Evolutionary conservation across 83 land plant species (phyloP).

Genomic region (Picea abies): DNA sequence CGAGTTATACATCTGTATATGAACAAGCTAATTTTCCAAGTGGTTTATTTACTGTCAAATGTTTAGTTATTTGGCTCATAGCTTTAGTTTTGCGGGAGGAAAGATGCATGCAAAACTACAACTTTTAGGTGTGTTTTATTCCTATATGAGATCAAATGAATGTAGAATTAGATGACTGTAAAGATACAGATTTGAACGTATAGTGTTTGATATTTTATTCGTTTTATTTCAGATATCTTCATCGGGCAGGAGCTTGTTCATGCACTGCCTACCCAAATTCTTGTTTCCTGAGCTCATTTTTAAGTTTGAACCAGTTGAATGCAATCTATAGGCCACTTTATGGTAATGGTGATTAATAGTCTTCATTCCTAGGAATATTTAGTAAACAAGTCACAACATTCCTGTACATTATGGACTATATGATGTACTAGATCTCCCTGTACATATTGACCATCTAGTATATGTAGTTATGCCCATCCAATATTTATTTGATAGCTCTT

Average conservation of each 20-base stretch:
- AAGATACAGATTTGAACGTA: neutral
- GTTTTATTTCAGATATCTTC: constrained; percentile 12
- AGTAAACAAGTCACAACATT: no score
- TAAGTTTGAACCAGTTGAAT: no score
- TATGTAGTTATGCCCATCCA: no score
- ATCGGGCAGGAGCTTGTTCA: neutral
- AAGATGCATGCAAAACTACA: neutral
- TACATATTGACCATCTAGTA: no score
- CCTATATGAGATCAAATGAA: neutral
- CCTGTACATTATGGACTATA: no score
- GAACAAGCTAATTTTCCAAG: neutral
- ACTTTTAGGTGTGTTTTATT: neutral
- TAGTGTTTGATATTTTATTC: neutral
- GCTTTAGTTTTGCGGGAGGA: neutral
- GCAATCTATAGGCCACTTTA: no score
- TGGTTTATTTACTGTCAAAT: neutral
- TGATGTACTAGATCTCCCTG: no score
- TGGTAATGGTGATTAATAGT: no score
- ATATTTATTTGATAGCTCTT: no score
- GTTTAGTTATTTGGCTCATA: neutral
- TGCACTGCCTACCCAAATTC: neutral
- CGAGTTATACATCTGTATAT: neutral
- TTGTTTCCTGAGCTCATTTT: neutral
- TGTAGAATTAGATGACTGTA: neutral
- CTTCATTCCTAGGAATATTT: no score